Conservation (phyloP, 371 early-diverging fungal genomes). For the Blakeslea trispora region DNA sequence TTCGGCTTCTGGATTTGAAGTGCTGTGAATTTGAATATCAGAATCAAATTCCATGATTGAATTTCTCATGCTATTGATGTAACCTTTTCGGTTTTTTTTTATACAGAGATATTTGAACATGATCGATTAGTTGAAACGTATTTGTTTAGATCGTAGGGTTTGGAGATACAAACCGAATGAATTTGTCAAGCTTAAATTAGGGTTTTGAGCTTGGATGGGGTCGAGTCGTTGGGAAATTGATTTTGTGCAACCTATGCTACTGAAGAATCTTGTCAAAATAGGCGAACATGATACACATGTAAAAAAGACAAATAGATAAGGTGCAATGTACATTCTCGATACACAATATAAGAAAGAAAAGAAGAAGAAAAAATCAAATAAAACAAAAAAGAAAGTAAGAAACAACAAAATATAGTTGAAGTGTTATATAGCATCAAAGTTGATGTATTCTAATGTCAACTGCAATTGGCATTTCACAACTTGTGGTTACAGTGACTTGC, state of each 20-base stretch:
- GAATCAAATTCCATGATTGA: constrained; percentile 7
- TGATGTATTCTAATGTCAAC: constrained; percentile 7
- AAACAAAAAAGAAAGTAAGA: not conserved
- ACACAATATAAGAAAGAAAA: not conserved
- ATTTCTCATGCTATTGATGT: constrained; percentile 11
- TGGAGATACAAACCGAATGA: constrained; percentile 11
- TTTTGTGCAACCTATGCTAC: constrained; percentile 4
- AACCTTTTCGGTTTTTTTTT: too few relatives aligned
- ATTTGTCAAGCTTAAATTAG: not conserved
- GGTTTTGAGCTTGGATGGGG: constrained; percentile 7
- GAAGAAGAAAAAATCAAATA: not conserved
- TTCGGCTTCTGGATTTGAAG: not conserved
- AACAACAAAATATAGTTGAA: not conserved
- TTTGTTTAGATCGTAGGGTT: not conserved
- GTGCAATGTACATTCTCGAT: not conserved
- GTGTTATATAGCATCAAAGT: not conserved
- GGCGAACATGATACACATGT: not conserved
- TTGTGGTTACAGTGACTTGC: constrained; percentile 1
- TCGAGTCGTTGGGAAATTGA: constrained; percentile 3
- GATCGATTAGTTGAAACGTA: too few relatives aligned
- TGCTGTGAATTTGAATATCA: constrained; percentile 5
- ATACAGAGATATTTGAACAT: too few relatives aligned
- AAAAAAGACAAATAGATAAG: not conserved
- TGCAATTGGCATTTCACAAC: not conserved
- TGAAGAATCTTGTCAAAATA: not conserved